These are phyloP conservation scores for Neurospora sp. DNA, from an alignment of 495 filamentous ascomycete species.

Conservation along the genomic window DNA sequence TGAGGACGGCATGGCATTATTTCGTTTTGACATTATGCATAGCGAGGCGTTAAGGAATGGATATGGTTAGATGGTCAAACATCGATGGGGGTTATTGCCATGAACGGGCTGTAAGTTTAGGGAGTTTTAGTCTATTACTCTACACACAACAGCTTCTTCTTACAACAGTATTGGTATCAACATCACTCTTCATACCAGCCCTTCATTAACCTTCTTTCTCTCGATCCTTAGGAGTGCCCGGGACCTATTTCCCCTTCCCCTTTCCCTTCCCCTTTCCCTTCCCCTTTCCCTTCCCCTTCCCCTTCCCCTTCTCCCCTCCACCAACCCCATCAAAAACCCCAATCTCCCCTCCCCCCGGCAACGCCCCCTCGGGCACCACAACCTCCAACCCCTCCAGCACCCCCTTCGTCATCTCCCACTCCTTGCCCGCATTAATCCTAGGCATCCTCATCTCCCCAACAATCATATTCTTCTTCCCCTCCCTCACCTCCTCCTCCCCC, in stretches of 20 bases:
- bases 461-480: not conserved
- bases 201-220: not conserved
- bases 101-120: not conserved
- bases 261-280: not conserved
- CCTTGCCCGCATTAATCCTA: constrained; percentile 14
- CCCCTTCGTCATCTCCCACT: constrained; percentile 15
- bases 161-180: not conserved
- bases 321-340: not conserved
- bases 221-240: not conserved
- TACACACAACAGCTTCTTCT: not conserved
- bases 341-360: not conserved
- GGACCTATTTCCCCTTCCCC: not conserved
- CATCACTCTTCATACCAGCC: not conserved
- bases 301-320: not conserved
- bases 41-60: not conserved
- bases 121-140: not conserved
- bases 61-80: not conserved
- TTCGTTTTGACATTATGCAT: not conserved
- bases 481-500: not conserved
- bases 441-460: constrained; percentile 18
- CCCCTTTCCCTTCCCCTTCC: not conserved
- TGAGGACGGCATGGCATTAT: not conserved
- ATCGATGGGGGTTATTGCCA: not conserved
- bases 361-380: not conserved
- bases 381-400: not conserved